phyloP scores from a whole-genome alignment of 306 rosid species.

The Corylus americana region DNA sequence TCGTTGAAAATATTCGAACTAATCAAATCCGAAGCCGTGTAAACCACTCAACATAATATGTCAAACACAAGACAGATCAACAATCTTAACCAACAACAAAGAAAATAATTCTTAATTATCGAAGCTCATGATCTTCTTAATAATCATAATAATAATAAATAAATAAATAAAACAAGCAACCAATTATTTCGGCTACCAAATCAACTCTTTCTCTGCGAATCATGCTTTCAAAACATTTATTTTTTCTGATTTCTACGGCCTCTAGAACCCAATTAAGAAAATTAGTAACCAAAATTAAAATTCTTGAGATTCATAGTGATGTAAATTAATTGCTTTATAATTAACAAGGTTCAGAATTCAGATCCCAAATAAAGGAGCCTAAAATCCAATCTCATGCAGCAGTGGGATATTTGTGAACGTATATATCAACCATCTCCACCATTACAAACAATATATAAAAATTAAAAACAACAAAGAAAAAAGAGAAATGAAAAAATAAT shows the following conservation, averaged over 20 bases:
- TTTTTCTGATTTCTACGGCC: neutral
- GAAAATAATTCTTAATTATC: neutral
- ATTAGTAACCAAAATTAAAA: neutral
- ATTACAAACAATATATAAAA: conserved; percentile 8
- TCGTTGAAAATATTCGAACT: conserved; percentile 9
- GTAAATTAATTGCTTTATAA: neutral
- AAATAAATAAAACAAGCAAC: neutral
- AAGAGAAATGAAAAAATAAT: neutral
- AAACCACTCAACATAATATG: conserved; percentile 39
- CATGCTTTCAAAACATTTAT: neutral
- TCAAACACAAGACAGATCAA: conserved; percentile 38
- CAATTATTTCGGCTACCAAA: neutral
- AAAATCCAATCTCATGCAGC: neutral
- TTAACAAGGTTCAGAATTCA: conserved; percentile 6
- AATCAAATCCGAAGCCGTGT: conserved; percentile 44
- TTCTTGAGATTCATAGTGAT: neutral
- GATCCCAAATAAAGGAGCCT: conserved; percentile 18
- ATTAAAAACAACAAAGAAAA: neutral
- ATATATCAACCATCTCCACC: neutral
- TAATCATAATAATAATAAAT: neutral
- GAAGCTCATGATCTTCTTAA: neutral
- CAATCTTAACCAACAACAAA: conserved; percentile 21
- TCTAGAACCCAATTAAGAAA: neutral
- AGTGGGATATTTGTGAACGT: conserved; percentile 3
- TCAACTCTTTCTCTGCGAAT: neutral